Percentiles rank a stretch among this genome's conserved stretches.
phyloP scores from a whole-genome alignment of 139 green algal genomes.

The Picochlorum sp. region DNA sequence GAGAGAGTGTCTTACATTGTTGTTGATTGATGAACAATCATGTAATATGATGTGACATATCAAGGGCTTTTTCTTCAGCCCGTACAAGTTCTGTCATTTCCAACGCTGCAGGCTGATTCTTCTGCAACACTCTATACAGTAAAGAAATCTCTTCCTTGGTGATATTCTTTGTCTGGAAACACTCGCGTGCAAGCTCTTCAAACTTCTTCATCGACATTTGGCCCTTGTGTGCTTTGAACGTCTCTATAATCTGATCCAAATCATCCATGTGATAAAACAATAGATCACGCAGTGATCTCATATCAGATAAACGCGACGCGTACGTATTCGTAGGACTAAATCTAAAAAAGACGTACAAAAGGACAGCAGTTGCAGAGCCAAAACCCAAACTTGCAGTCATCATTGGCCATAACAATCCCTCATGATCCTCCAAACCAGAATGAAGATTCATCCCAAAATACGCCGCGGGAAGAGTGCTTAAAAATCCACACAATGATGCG shows the following conservation, averaged over 20 bases:
- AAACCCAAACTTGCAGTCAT: not conserved
- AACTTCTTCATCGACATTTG: constrained; percentile 28
- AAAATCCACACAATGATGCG: constrained; percentile 22
- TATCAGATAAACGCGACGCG: constrained; percentile 28
- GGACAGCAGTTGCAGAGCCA: not conserved
- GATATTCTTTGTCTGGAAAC: constrained; percentile 22
- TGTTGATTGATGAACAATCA: not conserved
- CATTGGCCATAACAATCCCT: constrained; percentile 33
- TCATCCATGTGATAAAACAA: constrained; percentile 44
- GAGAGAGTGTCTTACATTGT: not conserved
- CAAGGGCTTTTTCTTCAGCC: constrained; percentile 14
- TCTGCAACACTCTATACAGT: constrained; percentile 39
- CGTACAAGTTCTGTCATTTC: constrained; percentile 26
- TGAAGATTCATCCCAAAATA: constrained; percentile 54
- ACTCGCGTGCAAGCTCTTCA: constrained; percentile 10
- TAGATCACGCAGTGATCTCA: constrained; percentile 37
- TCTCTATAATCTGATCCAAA: constrained; percentile 27
- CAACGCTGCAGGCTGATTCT: constrained; percentile 22
- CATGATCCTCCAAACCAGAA: constrained; percentile 29
- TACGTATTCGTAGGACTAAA: constrained; percentile 31
- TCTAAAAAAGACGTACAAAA: constrained; percentile 31
- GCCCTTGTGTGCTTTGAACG: not conserved
- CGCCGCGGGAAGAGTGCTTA: constrained; percentile 32
- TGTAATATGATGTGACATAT: constrained; percentile 2
- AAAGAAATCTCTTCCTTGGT: constrained; percentile 32